A percentile compares a stretch with the other conserved stretches of the same genome.
Evolutionary conservation across 2,329 filamentous ascomycete species (phyloP).

Genomic region (Pestalotiopsis sp.): DNA sequence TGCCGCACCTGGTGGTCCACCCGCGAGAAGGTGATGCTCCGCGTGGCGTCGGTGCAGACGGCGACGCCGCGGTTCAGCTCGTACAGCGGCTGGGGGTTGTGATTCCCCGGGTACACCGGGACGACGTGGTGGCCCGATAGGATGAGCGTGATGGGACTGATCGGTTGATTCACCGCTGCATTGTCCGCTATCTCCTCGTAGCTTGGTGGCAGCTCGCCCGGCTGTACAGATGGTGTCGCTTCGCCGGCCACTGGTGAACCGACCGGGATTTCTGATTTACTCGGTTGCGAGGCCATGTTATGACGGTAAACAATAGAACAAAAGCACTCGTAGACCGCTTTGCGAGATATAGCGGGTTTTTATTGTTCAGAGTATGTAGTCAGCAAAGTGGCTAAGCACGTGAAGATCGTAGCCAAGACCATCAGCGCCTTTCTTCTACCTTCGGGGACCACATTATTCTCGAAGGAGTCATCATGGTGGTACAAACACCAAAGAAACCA

Average conservation of each 20-base stretch:
- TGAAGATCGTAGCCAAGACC: neutral
- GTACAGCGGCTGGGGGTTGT: neutral
- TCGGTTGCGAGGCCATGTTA: neutral
- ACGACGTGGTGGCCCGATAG: conserved; percentile 5
- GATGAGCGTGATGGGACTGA: neutral
- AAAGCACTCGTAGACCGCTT: neutral
- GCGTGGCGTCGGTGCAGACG: neutral
- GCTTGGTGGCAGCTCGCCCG: neutral
- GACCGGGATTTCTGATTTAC: neutral
- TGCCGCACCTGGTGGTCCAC: neutral
- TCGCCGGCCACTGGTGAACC: neutral
- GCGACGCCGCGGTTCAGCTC: conserved; percentile 8
- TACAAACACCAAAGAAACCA: too few relatives aligned
- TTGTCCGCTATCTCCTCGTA: neutral
- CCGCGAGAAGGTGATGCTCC: conserved; percentile 5
- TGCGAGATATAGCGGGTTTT: neutral
- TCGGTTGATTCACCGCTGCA: neutral
- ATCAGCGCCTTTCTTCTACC: neutral
- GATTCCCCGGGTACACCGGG: neutral
- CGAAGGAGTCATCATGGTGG: too few relatives aligned
- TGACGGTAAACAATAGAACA: neutral
- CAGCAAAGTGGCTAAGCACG: neutral
- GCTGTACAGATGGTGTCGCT: neutral
- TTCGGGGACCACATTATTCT: too few relatives aligned
- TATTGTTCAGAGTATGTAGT: neutral